These are phyloP conservation scores for Rhodocollybia butyracea DNA, from an alignment of 768 basidiomycete species.

Conservation along the genomic window DNA sequence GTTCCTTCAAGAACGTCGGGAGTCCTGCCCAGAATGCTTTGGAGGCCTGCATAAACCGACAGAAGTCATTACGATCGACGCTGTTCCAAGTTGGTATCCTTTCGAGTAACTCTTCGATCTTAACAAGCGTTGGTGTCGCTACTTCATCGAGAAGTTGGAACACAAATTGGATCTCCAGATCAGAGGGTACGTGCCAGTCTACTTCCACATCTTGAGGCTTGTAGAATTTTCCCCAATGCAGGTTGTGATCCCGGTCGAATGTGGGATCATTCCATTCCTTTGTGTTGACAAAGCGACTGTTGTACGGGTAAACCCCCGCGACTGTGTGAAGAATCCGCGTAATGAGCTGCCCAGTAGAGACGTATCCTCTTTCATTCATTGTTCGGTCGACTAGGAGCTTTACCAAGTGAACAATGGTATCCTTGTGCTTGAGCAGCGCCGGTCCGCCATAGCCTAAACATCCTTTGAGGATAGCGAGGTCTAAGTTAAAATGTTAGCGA, in stretches of 20 bases:
- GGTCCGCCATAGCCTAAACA: conserved; percentile 74
- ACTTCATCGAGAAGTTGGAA: conserved; percentile 73
- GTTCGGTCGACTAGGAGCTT: conserved; percentile 70
- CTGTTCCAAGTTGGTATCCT: conserved; percentile 59
- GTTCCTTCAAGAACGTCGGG: conserved; percentile 62
- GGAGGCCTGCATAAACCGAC: conserved; percentile 73
- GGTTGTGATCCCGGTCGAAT: conserved; percentile 64
- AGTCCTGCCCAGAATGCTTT: conserved; percentile 79
- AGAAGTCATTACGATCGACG: conserved; percentile 75
- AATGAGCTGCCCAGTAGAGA: conserved; percentile 73
- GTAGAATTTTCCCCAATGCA: conserved; percentile 79
- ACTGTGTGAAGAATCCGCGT: conserved; percentile 70
- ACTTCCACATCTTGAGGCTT: conserved; percentile 76
- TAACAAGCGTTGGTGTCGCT: conserved; percentile 61
- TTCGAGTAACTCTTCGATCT: conserved; percentile 61
- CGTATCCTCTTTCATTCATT: conserved; percentile 87
- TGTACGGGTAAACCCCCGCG: conserved; percentile 70
- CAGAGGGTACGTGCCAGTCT: conserved; percentile 82
- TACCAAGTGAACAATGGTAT: conserved; percentile 60
- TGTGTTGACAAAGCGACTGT: conserved; percentile 77
- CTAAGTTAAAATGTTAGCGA: conserved; percentile 32
- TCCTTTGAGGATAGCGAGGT: conserved; percentile 79
- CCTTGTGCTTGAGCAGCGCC: conserved; percentile 67
- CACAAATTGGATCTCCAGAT: conserved; percentile 74
- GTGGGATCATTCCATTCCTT: conserved; percentile 62